phyloP scores from a whole-genome alignment of 768 basidiomycete species.

The Leccinum arenicola region DNA sequence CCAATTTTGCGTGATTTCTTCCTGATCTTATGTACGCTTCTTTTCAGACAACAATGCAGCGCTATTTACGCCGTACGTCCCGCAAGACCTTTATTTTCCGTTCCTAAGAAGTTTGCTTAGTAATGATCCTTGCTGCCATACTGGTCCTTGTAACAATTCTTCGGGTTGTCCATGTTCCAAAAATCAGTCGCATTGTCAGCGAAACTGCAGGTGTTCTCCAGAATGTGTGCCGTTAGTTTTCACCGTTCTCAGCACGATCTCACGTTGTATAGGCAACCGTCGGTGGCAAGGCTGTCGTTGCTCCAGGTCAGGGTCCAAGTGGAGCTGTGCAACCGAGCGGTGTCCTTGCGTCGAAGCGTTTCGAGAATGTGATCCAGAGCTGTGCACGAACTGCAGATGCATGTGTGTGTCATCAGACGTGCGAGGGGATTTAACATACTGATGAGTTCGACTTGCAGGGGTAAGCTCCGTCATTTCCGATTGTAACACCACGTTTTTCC shows the following conservation, averaged over 20 bases:
- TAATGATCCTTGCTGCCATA: slow-evolving; percentile 52
- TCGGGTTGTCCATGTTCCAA: slow-evolving; percentile 48
- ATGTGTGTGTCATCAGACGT: slow-evolving; percentile 34
- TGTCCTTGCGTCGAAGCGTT: slow-evolving; percentile 52
- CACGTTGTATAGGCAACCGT: slow-evolving; percentile 41
- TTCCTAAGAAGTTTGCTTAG: slow-evolving; percentile 25
- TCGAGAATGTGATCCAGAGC: slow-evolving; percentile 68
- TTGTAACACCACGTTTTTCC: neutral
- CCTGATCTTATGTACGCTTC: slow-evolving; percentile 7
- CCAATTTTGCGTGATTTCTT: neutral
- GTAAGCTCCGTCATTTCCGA: slow-evolving; percentile 15
- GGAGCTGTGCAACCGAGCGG: slow-evolving; percentile 35
- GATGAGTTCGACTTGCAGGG: slow-evolving; percentile 15
- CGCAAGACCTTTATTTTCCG: neutral
- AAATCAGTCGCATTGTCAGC: slow-evolving; percentile 52
- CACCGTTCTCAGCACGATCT: neutral
- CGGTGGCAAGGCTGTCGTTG: slow-evolving; percentile 61
- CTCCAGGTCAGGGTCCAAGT: slow-evolving; percentile 20
- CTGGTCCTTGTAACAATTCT: slow-evolving; percentile 48
- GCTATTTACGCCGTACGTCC: slow-evolving; percentile 27
- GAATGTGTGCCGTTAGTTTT: slow-evolving; percentile 40
- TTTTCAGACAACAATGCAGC: slow-evolving; percentile 16
- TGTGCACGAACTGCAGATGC: slow-evolving; percentile 53
- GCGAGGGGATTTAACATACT: neutral
- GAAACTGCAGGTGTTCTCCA: slow-evolving; percentile 49